A percentile compares a stretch with the other conserved stretches of the same genome.
Conservation (phyloP, 495 filamentous ascomycete species). For the Bacidia gigantensis region DNA sequence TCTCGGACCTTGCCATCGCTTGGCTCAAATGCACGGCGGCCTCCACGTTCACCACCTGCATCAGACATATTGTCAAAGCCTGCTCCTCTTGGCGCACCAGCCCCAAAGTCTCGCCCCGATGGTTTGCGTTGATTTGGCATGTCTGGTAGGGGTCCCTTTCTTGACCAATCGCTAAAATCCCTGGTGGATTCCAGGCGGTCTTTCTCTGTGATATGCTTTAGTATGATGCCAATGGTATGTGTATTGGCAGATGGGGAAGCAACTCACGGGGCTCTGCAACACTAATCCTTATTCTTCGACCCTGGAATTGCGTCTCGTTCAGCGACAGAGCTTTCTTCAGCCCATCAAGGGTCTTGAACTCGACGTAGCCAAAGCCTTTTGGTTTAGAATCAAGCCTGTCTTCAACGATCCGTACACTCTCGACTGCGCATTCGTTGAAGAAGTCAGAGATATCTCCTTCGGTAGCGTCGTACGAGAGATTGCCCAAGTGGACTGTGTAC, state of each 20-base stretch:
- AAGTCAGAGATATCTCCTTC: constrained; percentile 67
- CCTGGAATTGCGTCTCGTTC: constrained; percentile 65
- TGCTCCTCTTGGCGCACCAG: constrained; percentile 2
- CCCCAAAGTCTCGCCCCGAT: constrained; percentile 20
- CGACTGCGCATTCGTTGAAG: constrained; percentile 69
- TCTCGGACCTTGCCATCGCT: constrained; percentile 77
- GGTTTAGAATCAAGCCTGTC: constrained; percentile 82
- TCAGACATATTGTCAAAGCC: constrained; percentile 39
- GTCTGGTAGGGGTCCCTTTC: constrained; percentile 77
- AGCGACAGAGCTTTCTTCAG: constrained; percentile 81
- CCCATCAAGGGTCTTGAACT: constrained; percentile 78
- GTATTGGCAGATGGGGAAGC: constrained; percentile 9
- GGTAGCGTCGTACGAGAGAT: constrained; percentile 87
- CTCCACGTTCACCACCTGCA: constrained; percentile 37
- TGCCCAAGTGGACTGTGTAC: constrained; percentile 90
- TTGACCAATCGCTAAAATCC: constrained; percentile 70
- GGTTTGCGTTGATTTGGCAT: constrained; percentile 34
- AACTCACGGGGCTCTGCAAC: constrained; percentile 71
- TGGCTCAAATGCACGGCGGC: constrained; percentile 38
- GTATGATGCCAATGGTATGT: neutral
- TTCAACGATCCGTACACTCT: constrained; percentile 87
- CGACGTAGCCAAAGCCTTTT: constrained; percentile 96
- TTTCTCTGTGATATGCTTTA: constrained; percentile 46
- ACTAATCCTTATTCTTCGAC: constrained; percentile 75
- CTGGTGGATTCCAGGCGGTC: constrained; percentile 46